Evolutionary conservation across 345 rosid genomes (phyloP).

Genomic region (Melaleuca quinquenervia): DNA sequence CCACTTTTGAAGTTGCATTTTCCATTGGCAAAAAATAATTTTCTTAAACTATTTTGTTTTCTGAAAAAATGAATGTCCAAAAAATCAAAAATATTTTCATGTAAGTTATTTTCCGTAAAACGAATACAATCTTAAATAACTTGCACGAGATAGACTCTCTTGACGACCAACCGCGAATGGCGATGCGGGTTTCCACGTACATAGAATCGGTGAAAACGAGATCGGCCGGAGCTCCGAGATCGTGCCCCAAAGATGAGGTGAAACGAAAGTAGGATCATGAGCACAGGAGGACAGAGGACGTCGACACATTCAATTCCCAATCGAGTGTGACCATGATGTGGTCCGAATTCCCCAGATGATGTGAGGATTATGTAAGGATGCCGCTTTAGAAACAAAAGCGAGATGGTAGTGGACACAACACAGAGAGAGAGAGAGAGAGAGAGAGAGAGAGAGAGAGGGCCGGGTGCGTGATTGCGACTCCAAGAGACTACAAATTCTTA

Average conservation of each 20-base stretch:
- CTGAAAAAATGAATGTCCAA: too few species aligned
- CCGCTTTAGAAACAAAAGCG: not conserved
- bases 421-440: too few species aligned
- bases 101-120: too few species aligned
- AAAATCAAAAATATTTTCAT: too few species aligned
- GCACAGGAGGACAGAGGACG: constrained; percentile 22
- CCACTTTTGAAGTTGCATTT: too few species aligned
- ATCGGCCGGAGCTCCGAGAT: not conserved
- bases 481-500: not conserved
- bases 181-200: not conserved
- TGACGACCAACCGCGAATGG: not conserved
- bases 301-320: not conserved
- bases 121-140: too few species aligned
- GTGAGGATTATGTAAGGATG: not conserved
- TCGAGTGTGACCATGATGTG: not conserved
- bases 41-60: too few species aligned
- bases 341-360: not conserved
- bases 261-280: constrained; percentile 15
- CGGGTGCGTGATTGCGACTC: not conserved
- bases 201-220: not conserved
- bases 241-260: not conserved
- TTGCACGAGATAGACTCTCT: not conserved
- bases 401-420: not conserved
- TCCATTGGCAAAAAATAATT: too few species aligned
- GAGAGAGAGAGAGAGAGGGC: too few species aligned